Evolutionary conservation across 2,329 filamentous ascomycete species (phyloP), one percentile per base, ranked within the genome.

Genomic region (Penicillium nordicum): DNA sequence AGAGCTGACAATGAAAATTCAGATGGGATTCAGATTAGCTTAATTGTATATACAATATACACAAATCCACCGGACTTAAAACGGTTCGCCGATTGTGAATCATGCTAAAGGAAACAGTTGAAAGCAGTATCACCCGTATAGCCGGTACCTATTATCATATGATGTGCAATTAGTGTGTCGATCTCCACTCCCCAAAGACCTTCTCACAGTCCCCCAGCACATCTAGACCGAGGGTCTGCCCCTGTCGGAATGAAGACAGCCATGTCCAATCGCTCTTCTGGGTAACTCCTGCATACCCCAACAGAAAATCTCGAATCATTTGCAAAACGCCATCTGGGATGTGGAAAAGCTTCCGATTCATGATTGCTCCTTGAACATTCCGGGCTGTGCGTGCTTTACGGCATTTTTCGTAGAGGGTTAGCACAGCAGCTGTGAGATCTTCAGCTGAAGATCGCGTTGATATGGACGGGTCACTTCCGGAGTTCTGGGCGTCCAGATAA

Each of bases 401-500:
- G 4, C 59, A 42, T 2, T 37, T 27, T 32, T 67, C 63, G 42
- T 63, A 66, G 2, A 64, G 30, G 11, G 37, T 12, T 29, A 50
- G 25, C 14, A 50, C 48, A 18, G 27, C 10, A 12, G 48, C 48
- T 6, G 48, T 50, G 27, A 50, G 48, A 23, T 42, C 27, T 11
- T 25, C 37, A n/a, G 6, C 48, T 10, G 11, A 62, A 47, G 12
- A 57, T 36, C 2, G 23, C 11, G 14, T 38, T 21, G 41, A 38
- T 25, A 21, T 41, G 1, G 49, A 51, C 5, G 5, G 10, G 4
- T 27, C 21, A 75, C 0, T 65, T 69, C 25, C 72, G 63, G 1
- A 83, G 69, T 4, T 76, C 74, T 11, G 16, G 23, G 37, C 12
- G 3, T 50, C 12, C 2, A 50, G 18, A 32, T 32, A n/a, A 50